Evolutionary conservation across 768 basidiomycete species (phyloP), one percentile per base, ranked within the genome.

Genomic region (Macrolepiota albuminosa): DNA sequence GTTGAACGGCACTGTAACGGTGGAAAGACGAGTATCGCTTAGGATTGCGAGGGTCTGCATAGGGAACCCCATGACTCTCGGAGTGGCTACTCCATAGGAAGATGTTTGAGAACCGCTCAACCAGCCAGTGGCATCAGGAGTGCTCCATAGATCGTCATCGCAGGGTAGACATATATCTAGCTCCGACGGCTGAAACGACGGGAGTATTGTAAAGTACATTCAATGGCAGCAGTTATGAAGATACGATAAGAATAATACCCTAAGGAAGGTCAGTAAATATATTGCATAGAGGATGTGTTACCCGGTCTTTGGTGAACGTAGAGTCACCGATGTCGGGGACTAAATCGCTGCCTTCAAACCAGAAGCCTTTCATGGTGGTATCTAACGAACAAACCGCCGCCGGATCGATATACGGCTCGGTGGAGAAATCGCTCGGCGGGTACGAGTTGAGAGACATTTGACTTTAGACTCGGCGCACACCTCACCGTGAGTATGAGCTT

Each of bases 111-210:
- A 71, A 21, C 71, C 61, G 42, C 72, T 69, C 53, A 75, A 72
- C 85, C 85, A 87, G 48, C 83, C 82, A 13, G 71, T 66, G n/a
- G n/a, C n/a, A n/a, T n/a, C n/a, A n/a, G n/a, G n/a, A 9, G 84
- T 83, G 24, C 61, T 64, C 85, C 84, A 87, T 2, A 85, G 63
- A 11, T 63, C 21, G 21, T 21, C 21, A 21, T 21, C 21, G 21
- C 21, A 21, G 21, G 21, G 21, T 21, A 21, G 21, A 21, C 21
- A 21, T 21, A 21, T 21, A 21, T 21, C 21, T 21, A 21, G 21
- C 21, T 21, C 21, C 21, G 21, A 21, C 21, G 21, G 21, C 21
- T 21, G 21, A 21, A 21, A 21, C 21, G 21, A 21, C 21, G 21
- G 21, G 21, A 21, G 21, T 21, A 21, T 21, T 21, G 21, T 21